phyloP scores from a whole-genome alignment of 768 basidiomycete species.

The Auriscalpium microsporum region DNA sequence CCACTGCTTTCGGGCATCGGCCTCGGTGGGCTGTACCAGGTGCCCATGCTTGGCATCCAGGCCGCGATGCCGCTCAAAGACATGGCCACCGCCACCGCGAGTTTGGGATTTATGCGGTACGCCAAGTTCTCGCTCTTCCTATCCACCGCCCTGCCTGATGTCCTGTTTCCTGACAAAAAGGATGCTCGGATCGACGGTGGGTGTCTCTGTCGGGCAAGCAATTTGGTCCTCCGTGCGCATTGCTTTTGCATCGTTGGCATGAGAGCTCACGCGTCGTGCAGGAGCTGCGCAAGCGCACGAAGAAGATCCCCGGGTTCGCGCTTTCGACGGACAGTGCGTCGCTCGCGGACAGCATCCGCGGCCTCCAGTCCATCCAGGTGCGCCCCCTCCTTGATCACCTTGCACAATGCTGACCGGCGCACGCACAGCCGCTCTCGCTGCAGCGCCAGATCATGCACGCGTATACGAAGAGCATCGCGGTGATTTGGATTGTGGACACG shows the following conservation, averaged over 20 bases:
- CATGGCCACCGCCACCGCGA: slow-evolving; percentile 34
- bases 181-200: slow-evolving; percentile 19
- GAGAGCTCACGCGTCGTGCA: too few relatives aligned
- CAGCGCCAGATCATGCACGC: slow-evolving; percentile 49
- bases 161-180: background rate
- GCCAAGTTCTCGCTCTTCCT: background rate
- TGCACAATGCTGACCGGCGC: too few relatives aligned
- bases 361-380: background rate
- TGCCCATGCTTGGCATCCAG: slow-evolving; percentile 31
- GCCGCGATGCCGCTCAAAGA: slow-evolving; percentile 39
- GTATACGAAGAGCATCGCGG: slow-evolving; percentile 51
- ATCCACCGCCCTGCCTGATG: too few relatives aligned
- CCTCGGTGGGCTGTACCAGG: slow-evolving; percentile 28
- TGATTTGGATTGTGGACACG: slow-evolving; percentile 58
- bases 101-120: slow-evolving; percentile 26
- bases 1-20: slow-evolving; percentile 27
- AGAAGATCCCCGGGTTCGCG: background rate
- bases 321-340: background rate
- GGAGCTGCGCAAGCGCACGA: background rate
- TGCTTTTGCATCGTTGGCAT: too few relatives aligned
- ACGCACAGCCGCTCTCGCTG: slow-evolving; percentile 36
- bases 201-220: slow-evolving; percentile 19
- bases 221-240: slow-evolving; percentile 11
- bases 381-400: background rate
- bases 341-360: slow-evolving; percentile 3